Evolutionary conservation across 768 basidiomycete genomes (phyloP).

Genomic region (Ramaria rubella): DNA sequence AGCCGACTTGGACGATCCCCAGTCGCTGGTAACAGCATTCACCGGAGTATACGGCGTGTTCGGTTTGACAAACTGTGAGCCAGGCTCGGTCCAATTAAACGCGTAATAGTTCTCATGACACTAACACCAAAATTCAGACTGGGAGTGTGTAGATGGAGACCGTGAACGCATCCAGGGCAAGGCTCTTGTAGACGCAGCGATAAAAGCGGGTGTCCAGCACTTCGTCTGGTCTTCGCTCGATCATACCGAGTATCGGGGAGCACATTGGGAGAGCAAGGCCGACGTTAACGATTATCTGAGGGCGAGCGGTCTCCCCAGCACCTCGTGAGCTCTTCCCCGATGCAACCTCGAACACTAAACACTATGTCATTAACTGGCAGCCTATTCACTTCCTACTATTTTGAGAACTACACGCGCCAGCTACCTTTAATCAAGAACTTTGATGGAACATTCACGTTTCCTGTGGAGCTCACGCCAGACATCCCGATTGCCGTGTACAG

Average conservation of each 20-base stretch:
- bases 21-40: conserved; percentile 11
- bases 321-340: conserved; percentile 14
- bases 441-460: neutral
- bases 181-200: conserved; percentile 23
- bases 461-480: neutral
- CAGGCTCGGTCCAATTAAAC: too few species aligned
- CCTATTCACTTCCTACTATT: conserved; percentile 12
- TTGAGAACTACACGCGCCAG: conserved; percentile 2
- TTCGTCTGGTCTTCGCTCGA: conserved; percentile 18
- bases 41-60: conserved; percentile 16
- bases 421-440: neutral
- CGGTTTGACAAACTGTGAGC: conserved; percentile 14
- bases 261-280: conserved; percentile 24
- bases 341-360: neutral
- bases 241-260: conserved; percentile 4
- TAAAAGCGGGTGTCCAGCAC: conserved; percentile 19
- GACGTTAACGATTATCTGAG: conserved; percentile 23
- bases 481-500: neutral
- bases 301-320: conserved; percentile 20
- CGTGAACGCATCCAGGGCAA: conserved; percentile 17
- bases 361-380: neutral
- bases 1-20: conserved; percentile 12
- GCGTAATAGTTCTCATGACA: too few species aligned
- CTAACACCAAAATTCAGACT: neutral
- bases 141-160: neutral